Evolutionary conservation across 2,329 filamentous ascomycete species (phyloP), one percentile per base, ranked within the genome.

Genomic region (Trichoderma afroharzianum): DNA sequence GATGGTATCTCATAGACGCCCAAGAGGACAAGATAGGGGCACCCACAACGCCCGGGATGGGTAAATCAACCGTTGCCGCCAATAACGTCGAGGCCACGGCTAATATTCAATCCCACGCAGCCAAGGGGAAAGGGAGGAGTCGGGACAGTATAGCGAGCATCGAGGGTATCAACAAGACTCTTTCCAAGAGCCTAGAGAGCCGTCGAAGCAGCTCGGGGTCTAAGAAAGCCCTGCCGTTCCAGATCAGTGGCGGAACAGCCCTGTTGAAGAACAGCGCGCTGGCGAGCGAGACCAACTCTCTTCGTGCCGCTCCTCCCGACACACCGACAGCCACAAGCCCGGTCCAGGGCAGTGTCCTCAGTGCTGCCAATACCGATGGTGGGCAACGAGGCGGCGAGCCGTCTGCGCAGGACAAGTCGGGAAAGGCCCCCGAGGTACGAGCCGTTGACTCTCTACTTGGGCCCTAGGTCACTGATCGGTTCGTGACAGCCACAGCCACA

Each of bases 1-100:
- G 95, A 39, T 99, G 96, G 96, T 98, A 98, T 81, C 88, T 99
- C 6, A 91, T 99, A 43, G 95, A 99, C 79, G 96, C 96, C 0
- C 87, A 89, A 2, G 96, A 99, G 81, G 96, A 99, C 81, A 98
- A 97, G 78, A 90, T 94, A 0, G 92, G 92, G 1, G 95, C 94
- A 3, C 96, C 96, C 0, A 91, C 92, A n/a, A 98, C 95, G 0
- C 95, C 96, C 0, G 95, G 95, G 0, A 87, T 97, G 69, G 93
- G 93, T 50, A 97, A 97, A 81, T 95, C 92, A 74, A 98, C 96
- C 0, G 95, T 98, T 18, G 94, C 94, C 14, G 92, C 93, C 50
- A 94, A 93, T 74, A 92, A 92, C 68, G 92, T 98, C 50, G 94
- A 96, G 79, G 96, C 94, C 2, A 92, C 91, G 78, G 96, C 93